Conservation (phyloP, 1,139 yeast genomes). For the Sporopachydermia cereana region DNA sequence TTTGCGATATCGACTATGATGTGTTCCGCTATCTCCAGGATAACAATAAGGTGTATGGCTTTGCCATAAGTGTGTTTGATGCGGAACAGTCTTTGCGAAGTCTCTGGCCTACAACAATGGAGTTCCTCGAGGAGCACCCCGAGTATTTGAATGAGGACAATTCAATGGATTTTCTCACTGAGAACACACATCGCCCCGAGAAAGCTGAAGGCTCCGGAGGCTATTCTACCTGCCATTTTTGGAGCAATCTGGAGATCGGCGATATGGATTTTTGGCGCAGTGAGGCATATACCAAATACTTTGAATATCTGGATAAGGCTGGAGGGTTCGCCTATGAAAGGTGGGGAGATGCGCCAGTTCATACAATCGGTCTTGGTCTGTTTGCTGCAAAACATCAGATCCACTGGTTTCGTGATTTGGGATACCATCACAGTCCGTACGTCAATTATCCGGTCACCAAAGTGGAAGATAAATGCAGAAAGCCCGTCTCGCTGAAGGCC, state of each 20-base stretch:
- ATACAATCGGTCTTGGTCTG: slow-evolving; percentile 59
- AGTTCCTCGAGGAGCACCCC: slow-evolving; percentile 43
- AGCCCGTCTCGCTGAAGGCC: background rate
- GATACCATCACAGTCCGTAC: slow-evolving; percentile 67
- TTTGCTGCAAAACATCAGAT: slow-evolving; percentile 59
- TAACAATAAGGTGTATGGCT: slow-evolving; percentile 57
- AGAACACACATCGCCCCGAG: slow-evolving; percentile 20
- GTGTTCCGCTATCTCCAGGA: slow-evolving; percentile 63
- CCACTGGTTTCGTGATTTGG: slow-evolving; percentile 87
- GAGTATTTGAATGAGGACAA: slow-evolving; percentile 56
- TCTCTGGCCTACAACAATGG: slow-evolving; percentile 59
- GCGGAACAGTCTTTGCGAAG: slow-evolving; percentile 49
- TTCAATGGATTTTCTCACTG: slow-evolving; percentile 57
- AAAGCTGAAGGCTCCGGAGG: slow-evolving; percentile 7
- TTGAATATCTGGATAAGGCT: slow-evolving; percentile 46
- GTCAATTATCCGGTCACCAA: slow-evolving; percentile 49
- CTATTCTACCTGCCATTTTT: slow-evolving; percentile 11
- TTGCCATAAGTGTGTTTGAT: slow-evolving; percentile 56
- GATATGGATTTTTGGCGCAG: slow-evolving; percentile 68
- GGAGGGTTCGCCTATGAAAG: slow-evolving; percentile 83
- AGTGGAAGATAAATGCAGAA: slow-evolving; percentile 16
- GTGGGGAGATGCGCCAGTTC: slow-evolving; percentile 93
- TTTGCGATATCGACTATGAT: slow-evolving; percentile 59
- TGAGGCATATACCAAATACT: slow-evolving; percentile 55
- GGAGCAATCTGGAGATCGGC: slow-evolving; percentile 30